Evolutionary conservation across 768 basidiomycete species (phyloP), one percentile per base, ranked within the genome.

Genomic region (Mycena polygramma): DNA sequence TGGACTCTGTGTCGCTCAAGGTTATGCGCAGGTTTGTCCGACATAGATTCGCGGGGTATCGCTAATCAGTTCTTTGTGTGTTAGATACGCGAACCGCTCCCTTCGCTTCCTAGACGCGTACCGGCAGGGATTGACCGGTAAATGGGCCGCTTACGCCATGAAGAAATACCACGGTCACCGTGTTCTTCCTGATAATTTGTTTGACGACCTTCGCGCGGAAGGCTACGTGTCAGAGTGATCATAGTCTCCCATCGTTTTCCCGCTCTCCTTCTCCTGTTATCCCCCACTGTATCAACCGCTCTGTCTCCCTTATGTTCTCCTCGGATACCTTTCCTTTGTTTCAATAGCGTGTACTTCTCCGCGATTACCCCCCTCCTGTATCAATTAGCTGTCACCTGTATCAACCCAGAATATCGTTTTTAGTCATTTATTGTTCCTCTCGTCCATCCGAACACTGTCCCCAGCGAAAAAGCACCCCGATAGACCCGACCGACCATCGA

Each of bases 1-100:
- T 79, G 1, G 76, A 77, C 46, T 48, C 59, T 10, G 70, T 78
- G 2, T 30, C 64, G 13, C 54, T 75, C 2, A 30, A 59, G 14
- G 48, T 43, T 15, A 76, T 76, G 57, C 64, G 61, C 7, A 30
- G 63, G 74, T 76, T 30, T 49, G 69, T 77, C 30, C 19, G 30
- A 30, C 30, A 30, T 30, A 30, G 30, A 30, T 22, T 2, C 2
- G 22, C 48, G 11, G 20, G 7, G 9, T 24, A 14, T 24, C 48
- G 9, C 14, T 22, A 9, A 8, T 24, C 11, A 49, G 9, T 10
- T 17, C 22, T 24, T 24, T 49, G 8, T 5, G 7, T 22, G 8
- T 24, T 6, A 49, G 48, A 49, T 49, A 49, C 48, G 48, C 48
- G 9, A 49, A 49, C 14, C 48, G 48, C n/a, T 49, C 48, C 10